These are phyloP conservation scores for Eucalyptus pauciflora DNA, from an alignment of 345 rosid species.

Conservation along the genomic window DNA sequence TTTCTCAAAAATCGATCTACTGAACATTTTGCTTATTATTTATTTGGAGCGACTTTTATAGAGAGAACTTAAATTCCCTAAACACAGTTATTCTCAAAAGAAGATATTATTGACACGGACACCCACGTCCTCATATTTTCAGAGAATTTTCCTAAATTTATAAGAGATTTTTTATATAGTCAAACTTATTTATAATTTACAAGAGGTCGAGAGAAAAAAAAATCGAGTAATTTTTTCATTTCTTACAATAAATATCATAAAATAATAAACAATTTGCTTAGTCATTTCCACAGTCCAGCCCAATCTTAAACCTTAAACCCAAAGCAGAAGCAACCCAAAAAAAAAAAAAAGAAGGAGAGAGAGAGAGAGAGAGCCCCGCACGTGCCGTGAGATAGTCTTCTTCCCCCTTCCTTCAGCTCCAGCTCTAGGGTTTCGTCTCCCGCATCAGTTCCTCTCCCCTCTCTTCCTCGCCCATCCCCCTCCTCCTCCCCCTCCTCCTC, in stretches of 20 bases:
- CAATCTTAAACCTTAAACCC: not conserved
- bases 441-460: not conserved
- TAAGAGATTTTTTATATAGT: not conserved
- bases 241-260: not conserved
- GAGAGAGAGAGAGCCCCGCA: not conserved
- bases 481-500: not conserved
- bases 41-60: not conserved
- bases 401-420: not conserved
- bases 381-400: not conserved
- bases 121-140: not conserved
- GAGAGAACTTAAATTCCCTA: not conserved
- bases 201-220: not conserved
- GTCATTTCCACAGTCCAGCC: not conserved
- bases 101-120: not conserved
- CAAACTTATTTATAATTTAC: not conserved
- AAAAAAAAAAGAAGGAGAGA: rapidly evolving
- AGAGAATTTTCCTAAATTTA: not conserved
- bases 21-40: not conserved
- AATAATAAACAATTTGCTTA: not conserved
- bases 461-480: not conserved
- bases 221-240: not conserved
- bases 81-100: not conserved
- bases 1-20: not conserved
- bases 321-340: not conserved
- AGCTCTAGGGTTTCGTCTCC: not conserved